A percentile compares a stretch with the other conserved stretches of the same genome.
phyloP scores from a whole-genome alignment of 495 filamentous ascomycete species.

The Trichoderma parareesei region DNA sequence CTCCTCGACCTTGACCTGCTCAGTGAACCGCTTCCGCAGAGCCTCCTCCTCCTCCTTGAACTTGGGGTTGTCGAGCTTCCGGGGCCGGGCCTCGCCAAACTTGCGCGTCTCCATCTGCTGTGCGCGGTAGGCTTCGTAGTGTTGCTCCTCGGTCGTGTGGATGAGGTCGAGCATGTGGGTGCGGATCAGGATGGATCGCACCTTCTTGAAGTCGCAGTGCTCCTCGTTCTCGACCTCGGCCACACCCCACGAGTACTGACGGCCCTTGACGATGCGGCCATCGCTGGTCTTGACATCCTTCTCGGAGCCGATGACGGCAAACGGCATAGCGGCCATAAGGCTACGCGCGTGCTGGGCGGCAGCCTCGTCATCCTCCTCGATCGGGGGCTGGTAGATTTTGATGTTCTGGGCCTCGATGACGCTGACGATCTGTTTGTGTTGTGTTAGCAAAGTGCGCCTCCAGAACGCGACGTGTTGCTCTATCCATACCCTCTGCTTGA shows the following conservation, averaged over 20 bases:
- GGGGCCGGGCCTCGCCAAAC: slow-evolving; percentile 92
- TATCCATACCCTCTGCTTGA: slow-evolving; percentile 75
- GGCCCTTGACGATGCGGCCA: slow-evolving; percentile 93
- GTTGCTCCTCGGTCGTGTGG: slow-evolving; percentile 96
- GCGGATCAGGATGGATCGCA: slow-evolving; percentile 95
- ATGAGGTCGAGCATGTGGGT: slow-evolving; percentile 99
- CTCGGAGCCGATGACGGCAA: slow-evolving; percentile 97
- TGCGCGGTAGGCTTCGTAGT: slow-evolving; percentile 98
- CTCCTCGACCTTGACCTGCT: slow-evolving; percentile 99
- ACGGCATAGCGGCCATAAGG: slow-evolving; percentile 95
- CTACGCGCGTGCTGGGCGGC: slow-evolving; percentile 88
- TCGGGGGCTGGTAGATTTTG: slow-evolving; percentile 95
- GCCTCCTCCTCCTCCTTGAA: slow-evolving; percentile 99
- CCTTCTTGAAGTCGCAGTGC: slow-evolving; percentile 99
- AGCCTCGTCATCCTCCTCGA: slow-evolving; percentile 96
- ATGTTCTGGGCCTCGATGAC: slow-evolving; percentile 98
- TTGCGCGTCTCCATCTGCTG: slow-evolving; percentile 99
- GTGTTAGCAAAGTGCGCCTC: slow-evolving; percentile 19
- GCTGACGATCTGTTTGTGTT: slow-evolving; percentile 62
- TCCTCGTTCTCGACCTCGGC: slow-evolving; percentile 99
- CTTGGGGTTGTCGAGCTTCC: slow-evolving; percentile 99
- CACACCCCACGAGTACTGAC: slow-evolving; percentile 98
- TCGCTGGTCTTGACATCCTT: slow-evolving; percentile 97
- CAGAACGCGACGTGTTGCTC: not conserved
- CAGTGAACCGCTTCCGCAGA: slow-evolving; percentile 95